Evolutionary conservation across 495 filamentous ascomycete genomes (phyloP).

Genomic region (Oidiodendron maius): DNA sequence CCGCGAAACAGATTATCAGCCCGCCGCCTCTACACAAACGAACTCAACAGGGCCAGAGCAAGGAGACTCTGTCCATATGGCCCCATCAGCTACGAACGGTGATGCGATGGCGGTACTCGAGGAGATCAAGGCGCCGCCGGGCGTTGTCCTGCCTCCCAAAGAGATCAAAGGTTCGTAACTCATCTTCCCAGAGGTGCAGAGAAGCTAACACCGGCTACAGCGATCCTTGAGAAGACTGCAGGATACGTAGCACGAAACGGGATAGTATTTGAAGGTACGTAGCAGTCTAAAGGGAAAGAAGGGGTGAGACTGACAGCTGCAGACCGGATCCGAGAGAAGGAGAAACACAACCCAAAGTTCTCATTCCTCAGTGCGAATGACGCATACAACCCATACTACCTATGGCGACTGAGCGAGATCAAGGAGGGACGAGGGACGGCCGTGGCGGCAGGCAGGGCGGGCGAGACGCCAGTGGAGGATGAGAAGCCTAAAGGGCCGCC

Average conservation of each 20-base stretch:
- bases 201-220: conserved; percentile 34
- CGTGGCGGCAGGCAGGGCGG: conserved; percentile 69
- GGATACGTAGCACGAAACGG: conserved; percentile 87
- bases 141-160: conserved; percentile 78
- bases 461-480: conserved; percentile 50
- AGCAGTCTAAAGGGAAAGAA: conserved; percentile 1
- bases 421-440: conserved; percentile 74
- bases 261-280: conserved; percentile 68
- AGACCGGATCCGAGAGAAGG: conserved; percentile 82
- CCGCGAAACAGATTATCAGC: no score
- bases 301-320: conserved; percentile 17
- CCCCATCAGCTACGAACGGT: conserved; percentile 52
- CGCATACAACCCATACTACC: conserved; percentile 81
- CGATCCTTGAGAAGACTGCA: conserved; percentile 91
- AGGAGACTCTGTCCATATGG: no score
- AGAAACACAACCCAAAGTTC: conserved; percentile 82
- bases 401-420: conserved; percentile 85
- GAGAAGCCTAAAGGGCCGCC: conserved; percentile 76
- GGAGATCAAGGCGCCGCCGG: conserved; percentile 66
- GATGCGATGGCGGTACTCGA: conserved; percentile 44
- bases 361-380: conserved; percentile 79
- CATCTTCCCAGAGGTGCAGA: neutral
- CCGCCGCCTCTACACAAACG: no score
- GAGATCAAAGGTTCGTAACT: conserved; percentile 62
- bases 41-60: no score